Evolutionary conservation across 805 yeast genomes (phyloP), one percentile per base, ranked within the genome.

Genomic region (Metschnikowia proteae): DNA sequence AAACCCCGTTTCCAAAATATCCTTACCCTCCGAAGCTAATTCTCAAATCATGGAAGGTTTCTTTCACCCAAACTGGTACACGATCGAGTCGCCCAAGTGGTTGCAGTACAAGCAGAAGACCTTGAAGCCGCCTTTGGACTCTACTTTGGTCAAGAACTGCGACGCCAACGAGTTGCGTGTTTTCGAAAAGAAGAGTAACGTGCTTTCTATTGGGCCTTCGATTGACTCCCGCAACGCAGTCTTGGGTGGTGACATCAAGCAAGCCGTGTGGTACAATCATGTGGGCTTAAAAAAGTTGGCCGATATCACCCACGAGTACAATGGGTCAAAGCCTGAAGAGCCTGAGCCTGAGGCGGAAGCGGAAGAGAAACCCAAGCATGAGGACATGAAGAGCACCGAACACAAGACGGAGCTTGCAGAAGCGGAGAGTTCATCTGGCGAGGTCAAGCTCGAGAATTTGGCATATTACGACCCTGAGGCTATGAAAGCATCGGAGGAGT

Each of bases 31-130:
- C 4, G 60, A 55, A 32, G 60, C 63, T 10, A 63, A 68, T 6
- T 58, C 71, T 7, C 67, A 67, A 43, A 64, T 73, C n/a, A 60
- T 73, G 51, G 69, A 67, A 40, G 68, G 68, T 46, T 73, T 71
- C 57, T 69, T 71, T 58, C 74, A 71, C 50, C 74, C 76, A 4
- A 71, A 68, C 43, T 73, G 78, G 78, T 73, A 71, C 44, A 72
- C 75, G 10, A 63, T 73, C 26, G 66, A 67, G 9, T 61, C 68
- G 7, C 76, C 76, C n/a, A 67, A 66, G 31, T 73, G 78, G 78
- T 59, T 73, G 47, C 60, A 55, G 17, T 73, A 73, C 48, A 66
- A 61, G 33, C 52, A 55, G 9, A 57, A 53, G 28, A 46, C 60
- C 6, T 47, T 57, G 43, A 58, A 44, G 43, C 56, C 74, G n/a